Evolutionary conservation across 371 early-diverging fungal species (phyloP), one percentile per base, ranked within the genome.

Genomic region (Apophysomyces trapeziformis): DNA sequence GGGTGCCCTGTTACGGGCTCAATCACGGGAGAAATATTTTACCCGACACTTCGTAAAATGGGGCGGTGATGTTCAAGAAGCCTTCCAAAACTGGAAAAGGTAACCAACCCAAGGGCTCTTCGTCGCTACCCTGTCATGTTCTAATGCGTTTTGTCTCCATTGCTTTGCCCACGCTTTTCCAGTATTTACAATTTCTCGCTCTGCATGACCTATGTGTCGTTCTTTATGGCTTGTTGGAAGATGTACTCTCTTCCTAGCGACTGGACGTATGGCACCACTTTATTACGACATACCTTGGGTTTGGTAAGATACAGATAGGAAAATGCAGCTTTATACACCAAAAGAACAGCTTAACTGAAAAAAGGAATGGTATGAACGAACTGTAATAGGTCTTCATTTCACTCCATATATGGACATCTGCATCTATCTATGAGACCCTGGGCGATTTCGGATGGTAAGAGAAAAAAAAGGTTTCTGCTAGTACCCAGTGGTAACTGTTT

Each of bases 61-160:
- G 74, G 99, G 99, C 16, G 93, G 91, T 12, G 90, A 88, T 57
- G 82, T 87, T 11, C 82, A 86, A 63, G 96, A 96, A 60, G 96
- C 97, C 0, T 97, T 96, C 70, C 77, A 89, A 58, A 92, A 92
- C 78, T 98, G 98, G 98, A 96, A 96, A 73, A 86, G 87, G 77
- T 89, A 72, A 73, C 43, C 18, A 7, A 35, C 6, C 58, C 12
- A 50, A 26, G 32, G 32, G 0, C 2, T 26, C 32, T 26, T 26
- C 32, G 32, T 26, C 2, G 32, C 32, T 26, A 26, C 32, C 2
- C 32, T 26, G 32, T 26, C 32, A 26, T 26, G 2, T 26, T 26
- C 32, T 26, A 26, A 26, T 26, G 32, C 32, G 32, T 26, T 26
- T 26, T 26, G 32, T 26, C 32, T 26, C 32, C 2, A 26, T 26